Percentiles rank a stretch among this genome's conserved stretches.
These are phyloP conservation scores for Rosa multiflora DNA, from an alignment of 306 rosid species.

Conservation along the genomic window DNA sequence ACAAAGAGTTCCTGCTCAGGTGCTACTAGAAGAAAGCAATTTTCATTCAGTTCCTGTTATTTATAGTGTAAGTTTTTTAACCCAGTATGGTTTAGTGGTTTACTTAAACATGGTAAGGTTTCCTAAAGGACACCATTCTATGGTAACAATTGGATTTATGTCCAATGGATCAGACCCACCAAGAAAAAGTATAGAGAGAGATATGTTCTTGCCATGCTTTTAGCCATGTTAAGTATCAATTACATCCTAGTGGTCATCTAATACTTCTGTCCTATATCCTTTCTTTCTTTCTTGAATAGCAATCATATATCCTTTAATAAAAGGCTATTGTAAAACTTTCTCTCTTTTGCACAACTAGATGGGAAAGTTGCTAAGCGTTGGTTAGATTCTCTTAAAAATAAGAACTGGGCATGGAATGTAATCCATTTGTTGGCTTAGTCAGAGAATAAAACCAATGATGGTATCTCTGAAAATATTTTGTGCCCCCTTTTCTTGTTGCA, in stretches of 20 bases:
- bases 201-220: background rate
- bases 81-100: background rate
- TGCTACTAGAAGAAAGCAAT: background rate
- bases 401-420: background rate
- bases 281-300: background rate
- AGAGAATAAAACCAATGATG: background rate
- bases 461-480: background rate
- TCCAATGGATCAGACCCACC: too few relatives aligned
- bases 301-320: background rate
- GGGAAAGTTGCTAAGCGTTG: background rate
- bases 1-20: background rate
- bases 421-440: background rate
- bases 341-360: background rate
- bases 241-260: background rate
- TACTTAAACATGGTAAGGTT: background rate
- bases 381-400: background rate
- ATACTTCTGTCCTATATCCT: background rate
- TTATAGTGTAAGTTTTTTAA: background rate
- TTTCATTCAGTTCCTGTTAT: slow-evolving; percentile 4
- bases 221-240: background rate
- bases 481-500: slow-evolving; percentile 2
- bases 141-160: too few relatives aligned
- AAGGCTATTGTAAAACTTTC: background rate
- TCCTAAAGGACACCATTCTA: too few relatives aligned
- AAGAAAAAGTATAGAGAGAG: too few relatives aligned